Base-by-base conservation (phyloP, 2,329 filamentous ascomycete species). In the Tolypocladium pustulatum region DNA sequence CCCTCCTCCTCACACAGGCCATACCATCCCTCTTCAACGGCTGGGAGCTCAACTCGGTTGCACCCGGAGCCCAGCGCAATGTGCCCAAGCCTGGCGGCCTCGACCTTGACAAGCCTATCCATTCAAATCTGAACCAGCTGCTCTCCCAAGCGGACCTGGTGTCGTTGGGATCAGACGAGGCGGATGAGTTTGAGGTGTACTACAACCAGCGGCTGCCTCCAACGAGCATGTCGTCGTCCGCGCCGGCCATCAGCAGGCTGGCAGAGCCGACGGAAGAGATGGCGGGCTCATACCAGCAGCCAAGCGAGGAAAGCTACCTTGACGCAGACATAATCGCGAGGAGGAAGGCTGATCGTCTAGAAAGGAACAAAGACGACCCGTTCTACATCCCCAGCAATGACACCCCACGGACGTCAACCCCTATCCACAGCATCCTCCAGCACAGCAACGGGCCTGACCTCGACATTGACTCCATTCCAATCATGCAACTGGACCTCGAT, bases 401-500 rank as follows among this genome's bases (percentile, higher is more conserved):
- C n/a, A 73, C 75, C 0, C 84, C 83, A 4, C 83, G 84, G 38
- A 81, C 82, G 7, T 87, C 88, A 0, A 93, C 89, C 0, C 90
- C 90, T 0, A 86, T 94, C 55, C 89, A 93, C 67, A 89, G 84
- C 63, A 90, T 94, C 59, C 76, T 89, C 3, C 81, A 84, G 60
- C 85, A 80, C 59, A 85, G 84, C 59, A 92, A 93, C 68, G 87
- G 86, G 2, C 85, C 87, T 2, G 88, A 89, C 52, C 76, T 97
- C 10, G 93, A 99, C 69, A 87, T 99, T 51, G 94, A 99, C 72
- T 84, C 90, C 2, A 99, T 99, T 66, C 94, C 94, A 2, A 93
- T 99, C 66, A 94, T 99, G 85, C 86, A 96, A 69, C 80, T 99
- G 54, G 87, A 95, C 61, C 81, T 97, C 9, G 86, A 87, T 37